Evolutionary conservation across 345 rosid species (phyloP).

Genomic region (Cardamine occulta): DNA sequence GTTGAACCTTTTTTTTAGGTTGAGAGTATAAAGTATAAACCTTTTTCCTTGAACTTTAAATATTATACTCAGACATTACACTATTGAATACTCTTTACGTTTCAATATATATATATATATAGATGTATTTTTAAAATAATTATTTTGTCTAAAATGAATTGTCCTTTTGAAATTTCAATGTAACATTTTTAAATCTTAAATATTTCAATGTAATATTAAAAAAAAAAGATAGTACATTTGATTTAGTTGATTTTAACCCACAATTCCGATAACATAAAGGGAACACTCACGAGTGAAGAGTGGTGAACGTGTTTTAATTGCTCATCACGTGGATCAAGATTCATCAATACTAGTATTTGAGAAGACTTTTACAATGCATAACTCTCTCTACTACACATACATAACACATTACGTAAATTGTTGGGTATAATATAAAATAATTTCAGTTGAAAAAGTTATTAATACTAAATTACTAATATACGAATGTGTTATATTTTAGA

Average conservation of each 20-base stretch:
- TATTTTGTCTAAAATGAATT: too few species aligned
- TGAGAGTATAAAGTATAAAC: background rate
- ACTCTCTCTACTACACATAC: constrained; percentile 22
- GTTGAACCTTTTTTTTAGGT: background rate
- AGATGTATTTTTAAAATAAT: too few species aligned
- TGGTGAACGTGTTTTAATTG: constrained; percentile 21
- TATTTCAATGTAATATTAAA: too few species aligned
- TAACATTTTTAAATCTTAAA: background rate
- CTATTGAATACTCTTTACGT: background rate
- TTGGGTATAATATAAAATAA: background rate
- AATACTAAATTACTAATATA: too few species aligned
- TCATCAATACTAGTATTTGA: background rate
- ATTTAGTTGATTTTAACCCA: background rate
- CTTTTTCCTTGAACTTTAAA: background rate
- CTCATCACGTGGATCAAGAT: constrained; percentile 27
- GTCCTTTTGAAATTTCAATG: background rate
- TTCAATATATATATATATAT: background rate
- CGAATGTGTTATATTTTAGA: background rate
- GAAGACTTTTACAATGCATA: constrained; percentile 18
- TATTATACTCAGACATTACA: background rate
- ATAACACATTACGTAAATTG: constrained; percentile 8
- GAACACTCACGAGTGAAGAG: constrained; percentile 22
- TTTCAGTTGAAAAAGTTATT: background rate
- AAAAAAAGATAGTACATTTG: too few species aligned
- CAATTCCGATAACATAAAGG: background rate